Percentiles rank a stretch among this genome's conserved stretches.
Conservation (phyloP, 2,329 filamentous ascomycete genomes). For the Helotiales sp. region DNA sequence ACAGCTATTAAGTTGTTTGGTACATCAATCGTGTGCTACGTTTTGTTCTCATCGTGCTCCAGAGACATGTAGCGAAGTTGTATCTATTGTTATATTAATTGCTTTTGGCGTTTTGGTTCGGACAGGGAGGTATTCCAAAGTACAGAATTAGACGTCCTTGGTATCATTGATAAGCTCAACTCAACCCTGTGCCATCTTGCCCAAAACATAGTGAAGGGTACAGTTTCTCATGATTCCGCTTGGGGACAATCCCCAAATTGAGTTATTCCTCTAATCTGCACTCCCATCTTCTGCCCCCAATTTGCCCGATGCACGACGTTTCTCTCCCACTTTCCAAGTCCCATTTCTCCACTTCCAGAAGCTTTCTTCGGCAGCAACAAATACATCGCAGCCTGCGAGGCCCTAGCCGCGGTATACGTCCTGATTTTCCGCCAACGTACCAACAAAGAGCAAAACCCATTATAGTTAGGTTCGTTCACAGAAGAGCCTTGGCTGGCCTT, state of each 20-base stretch:
- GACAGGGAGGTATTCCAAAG: no score
- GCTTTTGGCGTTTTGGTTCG: no score
- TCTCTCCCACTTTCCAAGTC: not conserved
- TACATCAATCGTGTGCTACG: no score
- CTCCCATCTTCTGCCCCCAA: not conserved
- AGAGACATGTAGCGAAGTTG: no score
- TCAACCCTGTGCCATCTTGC: no score
- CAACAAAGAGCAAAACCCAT: slow-evolving; percentile 48
- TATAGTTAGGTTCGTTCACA: no score
- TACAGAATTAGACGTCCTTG: no score
- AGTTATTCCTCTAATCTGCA: not conserved
- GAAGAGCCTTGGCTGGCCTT: no score
- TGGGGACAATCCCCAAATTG: not conserved
- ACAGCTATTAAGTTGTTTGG: slow-evolving; percentile 38
- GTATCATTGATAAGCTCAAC: no score
- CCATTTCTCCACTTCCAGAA: slow-evolving; percentile 22
- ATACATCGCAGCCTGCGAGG: slow-evolving; percentile 47
- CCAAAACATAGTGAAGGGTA: not conserved
- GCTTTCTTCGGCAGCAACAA: slow-evolving; percentile 27
- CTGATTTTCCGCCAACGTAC: slow-evolving; percentile 51
- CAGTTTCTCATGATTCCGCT: not conserved
- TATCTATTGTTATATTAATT: no score
- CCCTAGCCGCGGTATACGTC: slow-evolving; percentile 51
- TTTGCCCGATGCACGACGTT: not conserved
- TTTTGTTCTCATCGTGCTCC: no score